phyloP scores from a whole-genome alignment of 352 stramenopile species.

The Phytophthora melonis region DNA sequence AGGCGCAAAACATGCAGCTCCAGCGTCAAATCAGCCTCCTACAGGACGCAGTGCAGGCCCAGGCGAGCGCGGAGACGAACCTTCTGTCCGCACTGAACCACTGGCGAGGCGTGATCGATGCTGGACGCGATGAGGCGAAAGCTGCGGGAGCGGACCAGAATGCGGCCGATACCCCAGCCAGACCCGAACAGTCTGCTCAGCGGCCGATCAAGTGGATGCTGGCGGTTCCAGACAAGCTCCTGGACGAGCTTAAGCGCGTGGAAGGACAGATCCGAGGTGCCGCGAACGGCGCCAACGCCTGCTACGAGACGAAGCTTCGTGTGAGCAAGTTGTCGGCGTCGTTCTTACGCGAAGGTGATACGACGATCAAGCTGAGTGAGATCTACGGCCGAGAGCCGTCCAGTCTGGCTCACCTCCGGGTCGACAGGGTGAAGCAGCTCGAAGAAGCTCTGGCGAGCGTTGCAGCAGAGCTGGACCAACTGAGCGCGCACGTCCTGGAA shows the following conservation, averaged over 20 bases:
- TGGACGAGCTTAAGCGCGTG: constrained; percentile 43
- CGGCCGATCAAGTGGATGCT: constrained; percentile 55
- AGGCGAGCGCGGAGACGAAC: constrained; percentile 47
- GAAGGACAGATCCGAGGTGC: constrained; percentile 44
- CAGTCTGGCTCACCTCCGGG: constrained; percentile 26
- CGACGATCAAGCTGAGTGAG: constrained; percentile 27
- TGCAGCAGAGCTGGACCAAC: constrained; percentile 19
- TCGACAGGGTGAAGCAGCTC: constrained; percentile 34
- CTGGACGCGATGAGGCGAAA: constrained; percentile 53
- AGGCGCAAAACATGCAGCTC: constrained; percentile 74
- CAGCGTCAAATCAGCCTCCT: constrained; percentile 59
- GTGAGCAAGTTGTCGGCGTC: constrained; percentile 33
- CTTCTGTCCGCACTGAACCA: constrained; percentile 47
- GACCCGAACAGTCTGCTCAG: background rate
- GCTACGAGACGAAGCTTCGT: constrained; percentile 48
- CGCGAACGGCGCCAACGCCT: constrained; percentile 20
- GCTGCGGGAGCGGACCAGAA: constrained; percentile 49
- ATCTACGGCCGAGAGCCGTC: constrained; percentile 19
- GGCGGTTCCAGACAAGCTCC: constrained; percentile 43
- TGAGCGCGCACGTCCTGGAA: constrained; percentile 25
- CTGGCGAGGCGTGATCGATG: constrained; percentile 55
- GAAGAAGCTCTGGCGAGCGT: constrained; percentile 34
- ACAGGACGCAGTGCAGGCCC: constrained; percentile 46
- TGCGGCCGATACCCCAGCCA: background rate
- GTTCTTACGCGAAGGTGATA: constrained; percentile 32